A percentile compares a stretch with the other conserved stretches of the same genome.
These are phyloP conservation scores for Thalassiosira livingstoniorum DNA, from an alignment of 352 stramenopile species.

Conservation along the genomic window DNA sequence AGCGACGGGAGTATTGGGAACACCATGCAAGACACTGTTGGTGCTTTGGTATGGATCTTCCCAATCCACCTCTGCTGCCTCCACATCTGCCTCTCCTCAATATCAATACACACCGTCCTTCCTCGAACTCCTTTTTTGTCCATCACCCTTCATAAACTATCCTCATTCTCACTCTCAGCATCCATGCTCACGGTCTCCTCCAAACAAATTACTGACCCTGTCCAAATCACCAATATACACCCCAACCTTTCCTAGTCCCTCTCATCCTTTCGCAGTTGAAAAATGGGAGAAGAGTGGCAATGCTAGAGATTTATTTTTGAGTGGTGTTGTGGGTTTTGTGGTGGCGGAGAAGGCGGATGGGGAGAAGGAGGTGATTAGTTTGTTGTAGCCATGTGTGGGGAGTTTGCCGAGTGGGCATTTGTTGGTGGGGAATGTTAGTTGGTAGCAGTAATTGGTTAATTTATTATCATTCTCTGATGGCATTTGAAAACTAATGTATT, in stretches of 20 bases:
- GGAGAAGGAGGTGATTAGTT: slow-evolving; percentile 72
- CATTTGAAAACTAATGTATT: no score
- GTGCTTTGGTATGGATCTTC: slow-evolving; percentile 83
- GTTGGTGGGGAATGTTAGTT: slow-evolving; percentile 79
- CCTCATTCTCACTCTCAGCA: slow-evolving; percentile 72
- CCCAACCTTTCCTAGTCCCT: slow-evolving; percentile 66
- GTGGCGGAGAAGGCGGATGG: slow-evolving; percentile 76
- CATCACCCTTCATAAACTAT: slow-evolving; percentile 73
- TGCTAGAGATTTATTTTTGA: slow-evolving; percentile 73
- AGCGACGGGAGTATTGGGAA: no score
- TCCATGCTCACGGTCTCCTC: slow-evolving; percentile 78
- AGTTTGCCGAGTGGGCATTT: slow-evolving; percentile 77
- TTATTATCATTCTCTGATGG: no score
- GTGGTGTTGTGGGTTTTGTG: slow-evolving; percentile 81
- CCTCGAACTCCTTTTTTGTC: slow-evolving; percentile 71
- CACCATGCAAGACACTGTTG: slow-evolving; percentile 70
- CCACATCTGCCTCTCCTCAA: background rate
- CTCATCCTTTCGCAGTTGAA: slow-evolving; percentile 76
- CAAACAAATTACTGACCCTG: slow-evolving; percentile 83
- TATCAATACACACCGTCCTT: slow-evolving; percentile 80
- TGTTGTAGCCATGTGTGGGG: slow-evolving; percentile 79
- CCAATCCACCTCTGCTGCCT: slow-evolving; percentile 8
- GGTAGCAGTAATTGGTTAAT: slow-evolving; percentile 76
- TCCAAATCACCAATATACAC: slow-evolving; percentile 69
- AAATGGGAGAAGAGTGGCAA: slow-evolving; percentile 69